A percentile compares a stretch with the other conserved stretches of the same genome.
phyloP scores from a whole-genome alignment of 2,329 filamentous ascomycete genomes.

The Lachnellula occidentalis region DNA sequence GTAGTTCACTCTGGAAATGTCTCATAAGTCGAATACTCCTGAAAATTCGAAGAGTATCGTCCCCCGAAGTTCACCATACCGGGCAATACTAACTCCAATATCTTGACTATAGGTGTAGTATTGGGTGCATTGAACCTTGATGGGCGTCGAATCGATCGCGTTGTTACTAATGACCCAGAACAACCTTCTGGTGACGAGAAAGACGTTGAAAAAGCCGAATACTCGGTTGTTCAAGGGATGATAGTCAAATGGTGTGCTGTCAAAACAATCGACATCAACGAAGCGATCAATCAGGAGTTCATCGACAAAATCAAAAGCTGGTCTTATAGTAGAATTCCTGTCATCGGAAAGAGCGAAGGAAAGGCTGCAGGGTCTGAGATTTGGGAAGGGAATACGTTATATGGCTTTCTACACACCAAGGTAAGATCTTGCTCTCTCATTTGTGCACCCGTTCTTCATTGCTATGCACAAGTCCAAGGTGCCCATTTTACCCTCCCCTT shows the following conservation, averaged over 20 bases:
- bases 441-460: too few species aligned
- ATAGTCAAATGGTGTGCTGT: constrained; percentile 23
- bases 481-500: background rate
- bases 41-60: too few species aligned
- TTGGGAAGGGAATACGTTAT: constrained; percentile 16
- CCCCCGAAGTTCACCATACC: too few species aligned
- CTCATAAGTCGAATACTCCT: too few species aligned
- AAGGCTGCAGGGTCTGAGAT: background rate
- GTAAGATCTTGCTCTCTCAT: constrained; percentile 7
- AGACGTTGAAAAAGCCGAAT: constrained; percentile 22
- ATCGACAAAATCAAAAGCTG: constrained; percentile 22
- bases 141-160: constrained; percentile 12
- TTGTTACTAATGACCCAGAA: constrained; percentile 1
- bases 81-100: too few species aligned
- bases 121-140: constrained; percentile 25
- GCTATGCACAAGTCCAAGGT: too few species aligned
- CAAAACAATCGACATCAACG: constrained; percentile 22
- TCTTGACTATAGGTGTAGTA: constrained; percentile 8
- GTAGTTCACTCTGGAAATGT: too few species aligned
- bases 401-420: constrained; percentile 26
- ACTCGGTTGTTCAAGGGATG: constrained; percentile 7
- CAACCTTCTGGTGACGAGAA: constrained; percentile 2
- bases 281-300: constrained; percentile 21
- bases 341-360: constrained; percentile 13
- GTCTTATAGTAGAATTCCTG: constrained; percentile 28